Evolutionary conservation across 1,284 basidiomycete genomes (phyloP).

Genomic region (Grifola frondosa): DNA sequence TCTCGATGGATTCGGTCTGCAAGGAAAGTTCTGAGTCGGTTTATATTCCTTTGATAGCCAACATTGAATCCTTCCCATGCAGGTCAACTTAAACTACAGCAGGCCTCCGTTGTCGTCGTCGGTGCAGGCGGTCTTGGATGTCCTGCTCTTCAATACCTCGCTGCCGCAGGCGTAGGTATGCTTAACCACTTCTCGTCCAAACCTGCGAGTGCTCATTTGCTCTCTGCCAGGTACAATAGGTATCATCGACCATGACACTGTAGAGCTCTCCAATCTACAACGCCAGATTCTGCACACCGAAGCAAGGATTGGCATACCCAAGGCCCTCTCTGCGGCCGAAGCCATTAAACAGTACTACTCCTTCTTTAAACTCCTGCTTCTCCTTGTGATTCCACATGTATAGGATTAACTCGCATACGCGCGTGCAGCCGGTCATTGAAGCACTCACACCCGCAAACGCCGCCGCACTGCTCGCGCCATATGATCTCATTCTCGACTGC

Average conservation of each 20-base stretch:
- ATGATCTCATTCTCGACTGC: slow-evolving; percentile 89
- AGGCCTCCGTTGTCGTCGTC: slow-evolving; percentile 81
- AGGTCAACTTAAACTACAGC: slow-evolving; percentile 85
- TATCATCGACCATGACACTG: slow-evolving; percentile 89
- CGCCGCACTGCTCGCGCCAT: slow-evolving; percentile 52
- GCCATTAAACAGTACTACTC: slow-evolving; percentile 58
- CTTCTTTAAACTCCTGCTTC: background rate
- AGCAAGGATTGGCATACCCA: slow-evolving; percentile 76
- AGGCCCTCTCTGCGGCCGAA: slow-evolving; percentile 79
- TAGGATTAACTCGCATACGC: slow-evolving; percentile 73
- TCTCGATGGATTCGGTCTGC: slow-evolving; percentile 83
- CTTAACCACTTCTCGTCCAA: slow-evolving; percentile 2
- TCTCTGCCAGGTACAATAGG: slow-evolving; percentile 66
- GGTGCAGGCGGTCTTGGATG: slow-evolving; percentile 97
- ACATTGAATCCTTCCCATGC: background rate
- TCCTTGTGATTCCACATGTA: background rate
- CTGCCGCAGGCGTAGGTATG: slow-evolving; percentile 86
- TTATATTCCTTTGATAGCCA: background rate
- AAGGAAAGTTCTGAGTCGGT: slow-evolving; percentile 46
- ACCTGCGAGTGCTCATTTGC: background rate
- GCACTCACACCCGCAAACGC: slow-evolving; percentile 67
- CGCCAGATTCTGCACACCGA: slow-evolving; percentile 91
- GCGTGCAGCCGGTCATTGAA: slow-evolving; percentile 50
- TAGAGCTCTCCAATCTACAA: slow-evolving; percentile 92
- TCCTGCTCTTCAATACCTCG: slow-evolving; percentile 92